Evolutionary conservation across 495 filamentous ascomycete genomes (phyloP), one percentile per base, ranked within the genome.

Genomic region (Pyronema domesticum): DNA sequence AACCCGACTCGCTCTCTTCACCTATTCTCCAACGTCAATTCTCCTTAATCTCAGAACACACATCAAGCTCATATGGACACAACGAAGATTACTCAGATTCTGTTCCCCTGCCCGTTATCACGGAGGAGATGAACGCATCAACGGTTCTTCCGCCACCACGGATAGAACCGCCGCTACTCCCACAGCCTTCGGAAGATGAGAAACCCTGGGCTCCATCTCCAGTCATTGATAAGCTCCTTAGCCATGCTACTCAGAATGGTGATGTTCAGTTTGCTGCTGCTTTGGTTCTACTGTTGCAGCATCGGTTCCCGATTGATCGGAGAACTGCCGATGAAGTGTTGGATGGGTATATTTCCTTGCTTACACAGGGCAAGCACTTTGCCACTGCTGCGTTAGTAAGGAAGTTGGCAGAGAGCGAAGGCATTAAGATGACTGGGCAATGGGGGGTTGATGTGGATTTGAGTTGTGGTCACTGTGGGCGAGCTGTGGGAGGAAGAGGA

Each of bases 341-440:
- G 9, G 43, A 46, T 19, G 36, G 30, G 13, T 54, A 54, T 34
- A 15, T 46, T n/a, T 13, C 13, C 33, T 23, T 60, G 0, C 46
- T 63, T 19, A 55, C 58, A 5, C 56, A 54, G 1, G 49, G 50
- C 6, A 55, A 52, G 7, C 53, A 55, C 33, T 57, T 56, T 46
- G 45, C 58, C 14, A 55, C 55, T 4, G 59, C 56, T n/a, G 61
- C 61, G 8, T 50, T 55, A 11, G 60, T 63, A 18, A 51, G 58
- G 15, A 63, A 63, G 34, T 42, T 55, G 3, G 58, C 55, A 2
- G 23, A 36, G 6, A 55, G 51, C 6, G 60, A 57, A 19, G 43
- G 33, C 8, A 35, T 58, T n/a, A 23, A 52, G 13, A 55, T 51
- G 37, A 39, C 51, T 17, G 61, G 56, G 46, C 10, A 60, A 51